Evolutionary conservation across 1,139 yeast genomes (phyloP), one percentile per base, ranked within the genome.

Genomic region (Starmera stellimalicola): DNA sequence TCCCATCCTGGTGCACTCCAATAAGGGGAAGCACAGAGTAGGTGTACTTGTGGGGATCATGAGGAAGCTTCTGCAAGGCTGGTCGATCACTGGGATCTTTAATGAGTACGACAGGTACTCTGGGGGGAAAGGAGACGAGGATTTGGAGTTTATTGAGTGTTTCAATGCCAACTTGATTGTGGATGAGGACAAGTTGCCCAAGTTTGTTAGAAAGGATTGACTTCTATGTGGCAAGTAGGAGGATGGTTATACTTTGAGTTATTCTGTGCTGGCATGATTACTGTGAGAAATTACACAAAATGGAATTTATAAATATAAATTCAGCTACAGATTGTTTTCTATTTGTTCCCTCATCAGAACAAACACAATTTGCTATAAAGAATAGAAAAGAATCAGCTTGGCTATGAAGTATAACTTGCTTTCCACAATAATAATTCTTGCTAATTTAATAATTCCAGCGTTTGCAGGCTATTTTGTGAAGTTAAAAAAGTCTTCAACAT

Each of bases 51-150:
- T 87, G 14, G 98, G 96, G 0, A 68, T 84, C 18, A 77, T 88
- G 72, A 62, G 98, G 33, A 84, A 83, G 51, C 55, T 81, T 38
- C 62, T 87, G 28, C 95, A 87, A 55, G 94, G 94, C 2, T 88
- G 98, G 98, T 76, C 93, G 40, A 65, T 84, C 50, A 80, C 95
- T 34, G 94, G 95, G 2, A 81, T 85, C 5, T 91, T 85, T 55
- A 95, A 87, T 53, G 98, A 91, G 54, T 91, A 91, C 56, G 87
- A 82, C 40, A 77, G 83, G 54, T 91, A 85, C 58, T 94, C 96
- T 5, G 78, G 84, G 50, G 96, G 95, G 4, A 91, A 88, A 58
- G 88, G 91, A 12, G 96, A 85, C 47, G 81, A 79, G 32, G 95
- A 85, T 57, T 65, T 85, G 49, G 94, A 83, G 54, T 58, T 46